Percentiles rank a stretch among this genome's conserved stretches.
Evolutionary conservation across 23 red algal genomes (phyloP).

Genomic region (Porphyridium purpureum): DNA sequence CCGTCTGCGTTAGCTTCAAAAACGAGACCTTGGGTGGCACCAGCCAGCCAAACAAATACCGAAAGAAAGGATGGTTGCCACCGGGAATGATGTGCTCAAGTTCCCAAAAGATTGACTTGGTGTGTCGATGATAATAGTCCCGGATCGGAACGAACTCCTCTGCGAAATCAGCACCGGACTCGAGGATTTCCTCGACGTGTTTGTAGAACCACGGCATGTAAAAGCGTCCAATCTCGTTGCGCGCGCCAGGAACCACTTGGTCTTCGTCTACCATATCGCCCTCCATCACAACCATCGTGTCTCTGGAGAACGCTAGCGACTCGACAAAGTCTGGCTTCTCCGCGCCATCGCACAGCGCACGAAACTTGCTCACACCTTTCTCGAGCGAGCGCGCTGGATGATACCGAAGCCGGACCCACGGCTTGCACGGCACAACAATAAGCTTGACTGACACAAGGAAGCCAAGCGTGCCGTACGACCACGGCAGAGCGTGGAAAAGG

Average conservation of each 20-base stretch:
- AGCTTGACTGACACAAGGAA: slow-evolving; percentile 42
- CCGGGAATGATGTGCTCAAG: slow-evolving; percentile 37
- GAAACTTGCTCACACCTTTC: slow-evolving; percentile 25
- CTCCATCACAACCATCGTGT: slow-evolving; percentile 25
- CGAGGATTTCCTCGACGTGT: slow-evolving; percentile 32
- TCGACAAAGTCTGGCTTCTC: slow-evolving; percentile 46
- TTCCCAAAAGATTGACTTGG: slow-evolving; percentile 35
- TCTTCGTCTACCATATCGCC: slow-evolving; percentile 24
- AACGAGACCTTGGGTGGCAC: slow-evolving; percentile 48
- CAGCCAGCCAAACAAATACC: slow-evolving; percentile 33
- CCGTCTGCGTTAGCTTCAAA: slow-evolving; percentile 44
- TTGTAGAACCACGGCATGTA: slow-evolving; percentile 53
- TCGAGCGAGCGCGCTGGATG: slow-evolving; percentile 23
- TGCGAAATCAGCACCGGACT: slow-evolving; percentile 15
- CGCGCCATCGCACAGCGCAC: slow-evolving; percentile 24
- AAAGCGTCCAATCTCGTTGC: slow-evolving; percentile 31
- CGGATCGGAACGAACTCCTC: slow-evolving; percentile 47
- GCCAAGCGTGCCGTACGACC: slow-evolving; percentile 51
- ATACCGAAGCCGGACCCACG: slow-evolving; percentile 40
- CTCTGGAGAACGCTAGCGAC: slow-evolving; percentile 23
- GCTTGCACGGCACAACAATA: slow-evolving; percentile 23
- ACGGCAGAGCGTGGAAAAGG: slow-evolving; percentile 31
- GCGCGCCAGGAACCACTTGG: slow-evolving; percentile 6
- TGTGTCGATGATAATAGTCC: slow-evolving; percentile 59
- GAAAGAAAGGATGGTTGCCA: slow-evolving; percentile 39